Evolutionary conservation across 768 basidiomycete genomes (phyloP), one percentile per base, ranked within the genome.

Genomic region (Amanita molliuscula): DNA sequence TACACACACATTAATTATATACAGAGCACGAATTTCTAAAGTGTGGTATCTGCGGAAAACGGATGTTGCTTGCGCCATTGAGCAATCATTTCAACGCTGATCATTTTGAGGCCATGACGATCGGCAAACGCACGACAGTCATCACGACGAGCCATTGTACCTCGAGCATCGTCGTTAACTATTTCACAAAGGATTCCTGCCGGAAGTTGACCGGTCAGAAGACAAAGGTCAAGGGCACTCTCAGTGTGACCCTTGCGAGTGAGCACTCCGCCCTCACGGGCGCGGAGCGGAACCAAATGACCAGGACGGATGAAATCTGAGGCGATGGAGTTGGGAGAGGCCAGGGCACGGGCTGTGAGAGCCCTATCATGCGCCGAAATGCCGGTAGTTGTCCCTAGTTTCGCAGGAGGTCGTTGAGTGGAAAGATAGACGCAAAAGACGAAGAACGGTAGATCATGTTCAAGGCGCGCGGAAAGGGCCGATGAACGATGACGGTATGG

Each of bases 331-430:
- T 66, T 59, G 4, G 79, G 67, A 25, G 80, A 76, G 16, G 93
- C 88, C 23, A 99, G 79, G 35, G 86, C 82, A 50, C 89, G 79
- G 3, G 76, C 90, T 3, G 95, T 95, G 48, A 93, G 71, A 29
- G 88, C 82, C 49, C 96, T 84, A 68, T 99, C 96, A 65, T 91
- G 84, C 3, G 95, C 95, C 33, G 95, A 96, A 57, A 99, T 99
- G 21, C 96, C 96, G 15, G 96, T 99, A 3, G 90, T 83, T 3
- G 90, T 95, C 2, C 88, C 91, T 90, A 53, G 40, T 52, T 50
- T 46, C 28, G 38, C 38, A 44, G 41, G 45, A 16, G 53, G 51
- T 50, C 38, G 55, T 50, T 44, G 53, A 51, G 49, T 38, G 45
- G 49, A 26, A 49, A 40, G 34, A 25, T 41, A 33, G 33, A 44